phyloP scores from a whole-genome alignment of 2,329 filamentous ascomycete genomes.

The Pseudogymnoascus sp. region DNA sequence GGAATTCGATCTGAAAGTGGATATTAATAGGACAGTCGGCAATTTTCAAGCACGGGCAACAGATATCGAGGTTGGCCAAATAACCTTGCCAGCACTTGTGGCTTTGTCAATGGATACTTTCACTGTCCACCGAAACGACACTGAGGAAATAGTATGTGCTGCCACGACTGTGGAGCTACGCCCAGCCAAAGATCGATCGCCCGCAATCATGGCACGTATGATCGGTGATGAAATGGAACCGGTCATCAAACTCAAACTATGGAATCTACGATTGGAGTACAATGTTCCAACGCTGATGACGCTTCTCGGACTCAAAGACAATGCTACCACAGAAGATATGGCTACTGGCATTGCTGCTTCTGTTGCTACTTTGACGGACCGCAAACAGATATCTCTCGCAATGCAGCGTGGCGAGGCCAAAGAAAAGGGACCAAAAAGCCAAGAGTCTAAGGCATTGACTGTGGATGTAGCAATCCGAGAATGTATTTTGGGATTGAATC shows the following conservation, averaged over 20 bases:
- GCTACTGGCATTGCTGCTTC: constrained; percentile 70
- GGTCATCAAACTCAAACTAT: constrained; percentile 76
- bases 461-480: constrained; percentile 71
- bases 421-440: constrained; percentile 21
- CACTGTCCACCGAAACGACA: constrained; percentile 52
- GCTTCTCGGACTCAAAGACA: constrained; percentile 59
- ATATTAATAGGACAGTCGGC: constrained; percentile 63
- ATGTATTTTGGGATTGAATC: constrained; percentile 77
- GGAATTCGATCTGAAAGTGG: constrained; percentile 50
- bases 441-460: constrained; percentile 47
- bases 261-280: constrained; percentile 81
- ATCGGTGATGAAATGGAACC: constrained; percentile 94
- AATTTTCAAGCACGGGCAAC: constrained; percentile 47
- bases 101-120: constrained; percentile 65
- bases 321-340: constrained; percentile 62
- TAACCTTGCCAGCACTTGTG: constrained; percentile 73
- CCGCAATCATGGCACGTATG: constrained; percentile 78
- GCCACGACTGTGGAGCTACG: constrained; percentile 24
- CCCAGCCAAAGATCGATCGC: constrained; percentile 32
- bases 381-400: constrained; percentile 37
- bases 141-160: constrained; percentile 63
- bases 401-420: constrained; percentile 17
- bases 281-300: constrained; percentile 76
- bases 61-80: constrained; percentile 66
- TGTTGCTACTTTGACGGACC: constrained; percentile 65